Percentiles rank a stretch among this genome's conserved stretches.
phyloP scores from a whole-genome alignment of 2,329 filamentous ascomycete genomes.

The Lachnellula occidentalis region DNA sequence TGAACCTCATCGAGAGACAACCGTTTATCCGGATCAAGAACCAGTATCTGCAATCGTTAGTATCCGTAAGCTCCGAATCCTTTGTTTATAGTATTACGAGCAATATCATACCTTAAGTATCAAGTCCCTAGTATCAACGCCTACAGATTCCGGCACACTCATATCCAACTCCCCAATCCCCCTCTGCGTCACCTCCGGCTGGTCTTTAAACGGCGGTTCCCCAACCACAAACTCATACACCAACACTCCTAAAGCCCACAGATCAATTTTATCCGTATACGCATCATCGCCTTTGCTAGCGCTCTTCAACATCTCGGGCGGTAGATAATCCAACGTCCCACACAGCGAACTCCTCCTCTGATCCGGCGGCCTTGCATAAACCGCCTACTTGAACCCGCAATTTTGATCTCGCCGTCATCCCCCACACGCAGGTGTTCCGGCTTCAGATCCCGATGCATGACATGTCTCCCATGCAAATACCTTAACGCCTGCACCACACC shows the following conservation, averaged over 20 bases:
- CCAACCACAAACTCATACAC: conserved; percentile 92
- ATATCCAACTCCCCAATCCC: conserved; percentile 83
- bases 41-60: conserved; percentile 56
- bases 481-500: conserved; percentile 72
- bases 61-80: neutral
- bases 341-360: conserved; percentile 88
- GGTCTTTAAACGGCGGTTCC: conserved; percentile 91
- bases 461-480: conserved; percentile 89
- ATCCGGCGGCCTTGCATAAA: conserved; percentile 72
- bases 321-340: conserved; percentile 92
- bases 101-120: conserved; percentile 73
- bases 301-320: conserved; percentile 76
- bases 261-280: conserved; percentile 87
- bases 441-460: conserved; percentile 94
- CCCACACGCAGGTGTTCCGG: conserved; percentile 92
- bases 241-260: conserved; percentile 91
- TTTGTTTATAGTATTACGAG: no score
- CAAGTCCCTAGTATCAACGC: conserved; percentile 77
- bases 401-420: conserved; percentile 93
- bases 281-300: conserved; percentile 45
- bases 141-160: conserved; percentile 82
- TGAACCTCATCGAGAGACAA: conserved; percentile 81
- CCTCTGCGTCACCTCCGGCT: conserved; percentile 81
- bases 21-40: conserved; percentile 85
- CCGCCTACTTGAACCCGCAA: conserved; percentile 67